These are phyloP conservation scores for Scheffersomyces stipitis DNA, from an alignment of 805 yeast genomes.

Conservation along the genomic window DNA sequence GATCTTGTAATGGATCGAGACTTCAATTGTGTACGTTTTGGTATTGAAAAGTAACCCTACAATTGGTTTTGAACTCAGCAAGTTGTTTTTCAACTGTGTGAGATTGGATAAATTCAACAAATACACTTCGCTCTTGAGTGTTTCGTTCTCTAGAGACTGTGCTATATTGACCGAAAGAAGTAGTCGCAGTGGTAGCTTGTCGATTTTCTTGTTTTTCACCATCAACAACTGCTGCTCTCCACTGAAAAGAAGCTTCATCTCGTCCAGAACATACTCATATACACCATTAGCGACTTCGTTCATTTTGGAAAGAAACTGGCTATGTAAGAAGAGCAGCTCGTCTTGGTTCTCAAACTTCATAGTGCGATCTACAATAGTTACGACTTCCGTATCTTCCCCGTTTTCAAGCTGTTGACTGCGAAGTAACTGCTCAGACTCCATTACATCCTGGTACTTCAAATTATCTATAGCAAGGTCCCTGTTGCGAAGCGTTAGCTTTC, in stretches of 20 bases:
- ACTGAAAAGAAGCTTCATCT: constrained; percentile 10
- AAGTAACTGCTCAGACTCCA: too few species aligned
- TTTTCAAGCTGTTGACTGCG: too few species aligned
- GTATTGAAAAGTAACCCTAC: constrained; percentile 11
- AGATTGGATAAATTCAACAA: constrained; percentile 10
- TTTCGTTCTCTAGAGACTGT: constrained; percentile 1
- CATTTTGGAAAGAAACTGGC: background rate
- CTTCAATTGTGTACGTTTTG: constrained; percentile 8
- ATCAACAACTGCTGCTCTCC: constrained; percentile 7
- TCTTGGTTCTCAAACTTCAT: constrained; percentile 6
- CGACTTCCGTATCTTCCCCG: too few species aligned
- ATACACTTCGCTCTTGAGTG: constrained; percentile 13
- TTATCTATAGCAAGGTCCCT: constrained; percentile 15
- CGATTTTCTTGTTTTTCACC: constrained; percentile 7
- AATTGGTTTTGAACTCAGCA: constrained; percentile 5
- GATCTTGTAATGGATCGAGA: constrained; percentile 14
- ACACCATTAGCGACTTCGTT: constrained; percentile 5
- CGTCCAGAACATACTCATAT: constrained; percentile 10
- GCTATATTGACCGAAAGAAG: constrained; percentile 12
- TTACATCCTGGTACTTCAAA: constrained; percentile 13
- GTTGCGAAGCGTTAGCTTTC: constrained; percentile 3
- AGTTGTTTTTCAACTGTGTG: constrained; percentile 8
- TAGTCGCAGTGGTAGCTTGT: constrained; percentile 7
- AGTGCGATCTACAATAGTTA: constrained; percentile 11
- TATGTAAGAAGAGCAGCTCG: constrained; percentile 9